Conservation (phyloP, 805 yeast genomes). For the Teunomyces tritomae region DNA sequence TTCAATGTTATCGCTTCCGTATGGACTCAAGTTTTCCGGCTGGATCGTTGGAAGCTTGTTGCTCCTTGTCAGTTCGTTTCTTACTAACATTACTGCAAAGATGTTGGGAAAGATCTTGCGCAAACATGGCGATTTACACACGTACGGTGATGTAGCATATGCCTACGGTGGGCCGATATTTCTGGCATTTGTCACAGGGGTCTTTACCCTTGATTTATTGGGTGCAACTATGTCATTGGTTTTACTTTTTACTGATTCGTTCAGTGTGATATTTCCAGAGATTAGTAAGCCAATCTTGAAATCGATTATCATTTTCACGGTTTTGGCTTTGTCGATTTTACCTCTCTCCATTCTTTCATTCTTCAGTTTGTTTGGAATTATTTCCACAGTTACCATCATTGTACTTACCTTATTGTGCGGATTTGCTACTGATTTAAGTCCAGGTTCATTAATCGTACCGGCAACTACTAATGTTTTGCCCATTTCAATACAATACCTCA, state of each 20-base stretch:
- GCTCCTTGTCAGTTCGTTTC: constrained; percentile 56
- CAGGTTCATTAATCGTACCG: constrained; percentile 70
- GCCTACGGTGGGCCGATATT: constrained; percentile 81
- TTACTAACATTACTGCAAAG: constrained; percentile 76
- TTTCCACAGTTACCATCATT: constrained; percentile 67
- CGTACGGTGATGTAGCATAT: constrained; percentile 86
- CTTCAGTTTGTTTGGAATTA: constrained; percentile 66
- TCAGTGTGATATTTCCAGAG: constrained; percentile 34
- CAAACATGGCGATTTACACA: constrained; percentile 74
- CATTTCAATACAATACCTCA: constrained; percentile 43
- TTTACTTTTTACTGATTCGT: constrained; percentile 82
- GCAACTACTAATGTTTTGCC: constrained; percentile 74
- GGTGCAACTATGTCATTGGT: constrained; percentile 82
- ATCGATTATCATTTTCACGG: constrained; percentile 30
- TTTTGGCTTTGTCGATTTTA: constrained; percentile 56
- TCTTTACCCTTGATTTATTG: constrained; percentile 73
- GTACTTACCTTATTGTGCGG: constrained; percentile 62
- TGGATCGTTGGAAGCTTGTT: constrained; percentile 63
- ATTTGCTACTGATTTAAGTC: constrained; percentile 52
- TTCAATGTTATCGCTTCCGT: constrained; percentile 64
- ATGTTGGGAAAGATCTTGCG: constrained; percentile 73
- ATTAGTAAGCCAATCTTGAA: constrained; percentile 11
- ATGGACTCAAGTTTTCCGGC: constrained; percentile 63
- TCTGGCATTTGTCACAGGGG: constrained; percentile 64
- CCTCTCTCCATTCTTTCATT: constrained; percentile 74